Conservation (phyloP, 1,284 basidiomycete genomes). For the Ustilago esculenta region DNA sequence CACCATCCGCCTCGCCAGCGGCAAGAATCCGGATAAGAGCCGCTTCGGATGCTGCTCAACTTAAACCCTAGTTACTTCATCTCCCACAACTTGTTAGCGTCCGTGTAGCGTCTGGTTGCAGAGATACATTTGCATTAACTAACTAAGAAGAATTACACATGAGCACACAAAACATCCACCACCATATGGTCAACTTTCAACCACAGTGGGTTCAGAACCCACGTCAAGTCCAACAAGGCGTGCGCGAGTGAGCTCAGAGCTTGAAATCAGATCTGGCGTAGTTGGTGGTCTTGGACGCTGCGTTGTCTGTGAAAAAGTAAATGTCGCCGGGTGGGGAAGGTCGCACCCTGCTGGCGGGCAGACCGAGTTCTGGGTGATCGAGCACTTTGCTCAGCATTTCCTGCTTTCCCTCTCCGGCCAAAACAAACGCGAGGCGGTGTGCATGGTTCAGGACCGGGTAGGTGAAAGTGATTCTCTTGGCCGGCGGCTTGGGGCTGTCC, state of each 20-base stretch:
- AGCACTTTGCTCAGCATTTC: slow-evolving; percentile 79
- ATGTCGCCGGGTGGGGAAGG: slow-evolving; percentile 78
- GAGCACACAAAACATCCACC: too few species aligned
- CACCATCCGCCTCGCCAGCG: slow-evolving; percentile 41
- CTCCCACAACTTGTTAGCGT: background rate
- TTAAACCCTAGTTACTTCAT: too few species aligned
- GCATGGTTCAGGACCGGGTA: slow-evolving; percentile 71
- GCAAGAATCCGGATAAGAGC: slow-evolving; percentile 15
- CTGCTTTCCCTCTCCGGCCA: slow-evolving; percentile 82
- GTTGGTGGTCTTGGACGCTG: slow-evolving; percentile 53
- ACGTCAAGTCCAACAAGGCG: too few species aligned
- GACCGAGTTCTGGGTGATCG: slow-evolving; percentile 80
- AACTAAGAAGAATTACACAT: too few species aligned
- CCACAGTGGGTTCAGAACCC: too few species aligned
- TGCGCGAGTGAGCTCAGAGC: slow-evolving; percentile 17
- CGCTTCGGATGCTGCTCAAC: slow-evolving; percentile 21
- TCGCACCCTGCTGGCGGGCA: slow-evolving; percentile 85
- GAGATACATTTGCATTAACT: too few species aligned
- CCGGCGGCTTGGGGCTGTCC: slow-evolving; percentile 94
- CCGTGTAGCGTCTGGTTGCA: too few species aligned
- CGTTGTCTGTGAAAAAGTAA: slow-evolving; percentile 64
- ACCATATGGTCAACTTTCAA: too few species aligned
- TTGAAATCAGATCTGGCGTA: slow-evolving; percentile 56
- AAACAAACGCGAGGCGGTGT: slow-evolving; percentile 84
- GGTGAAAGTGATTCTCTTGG: slow-evolving; percentile 75